A percentile compares a stretch with the other conserved stretches of the same genome.
phyloP scores from a whole-genome alignment of 768 basidiomycete species.

The Glaciozyma martinii region DNA sequence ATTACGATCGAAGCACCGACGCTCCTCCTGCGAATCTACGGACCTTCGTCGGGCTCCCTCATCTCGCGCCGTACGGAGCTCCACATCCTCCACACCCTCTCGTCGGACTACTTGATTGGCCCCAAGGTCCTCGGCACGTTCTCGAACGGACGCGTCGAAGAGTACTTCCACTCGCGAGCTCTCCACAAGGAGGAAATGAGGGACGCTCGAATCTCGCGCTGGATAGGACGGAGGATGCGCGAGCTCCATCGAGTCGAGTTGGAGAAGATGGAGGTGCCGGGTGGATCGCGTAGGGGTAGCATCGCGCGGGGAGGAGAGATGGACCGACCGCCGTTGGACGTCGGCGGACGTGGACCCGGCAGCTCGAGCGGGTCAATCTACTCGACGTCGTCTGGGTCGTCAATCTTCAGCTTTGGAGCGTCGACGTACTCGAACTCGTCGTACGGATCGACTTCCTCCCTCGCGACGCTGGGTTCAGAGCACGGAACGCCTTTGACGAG shows the following conservation, averaged over 20 bases:
- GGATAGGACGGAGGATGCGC: slow-evolving; percentile 90
- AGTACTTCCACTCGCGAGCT: slow-evolving; percentile 83
- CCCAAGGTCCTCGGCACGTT: slow-evolving; percentile 91
- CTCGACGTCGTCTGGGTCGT: slow-evolving; percentile 29
- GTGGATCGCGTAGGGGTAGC: not conserved
- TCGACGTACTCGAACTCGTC: slow-evolving; percentile 25
- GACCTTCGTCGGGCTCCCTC: slow-evolving; percentile 70
- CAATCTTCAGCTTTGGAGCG: slow-evolving; percentile 30
- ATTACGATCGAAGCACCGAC: slow-evolving; percentile 43
- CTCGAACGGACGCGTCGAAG: slow-evolving; percentile 86
- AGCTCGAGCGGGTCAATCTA: slow-evolving; percentile 14
- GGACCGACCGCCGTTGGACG: slow-evolving; percentile 6
- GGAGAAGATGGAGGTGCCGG: slow-evolving; percentile 46
- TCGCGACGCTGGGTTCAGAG: not conserved
- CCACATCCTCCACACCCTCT: slow-evolving; percentile 77
- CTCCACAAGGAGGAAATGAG: slow-evolving; percentile 69
- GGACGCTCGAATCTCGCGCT: slow-evolving; percentile 62
- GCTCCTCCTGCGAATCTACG: slow-evolving; percentile 83
- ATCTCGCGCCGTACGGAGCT: slow-evolving; percentile 83
- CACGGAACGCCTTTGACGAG: slow-evolving; percentile 7
- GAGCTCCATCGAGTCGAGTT: slow-evolving; percentile 91
- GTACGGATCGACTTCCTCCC: not conserved
- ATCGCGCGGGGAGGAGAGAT: not conserved
- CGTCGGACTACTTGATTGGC: slow-evolving; percentile 76
- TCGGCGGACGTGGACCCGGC: not conserved